A percentile compares a stretch with the other conserved stretches of the same genome.
Conservation (phyloP, 2,329 filamentous ascomycete genomes). For the Alternaria panax region DNA sequence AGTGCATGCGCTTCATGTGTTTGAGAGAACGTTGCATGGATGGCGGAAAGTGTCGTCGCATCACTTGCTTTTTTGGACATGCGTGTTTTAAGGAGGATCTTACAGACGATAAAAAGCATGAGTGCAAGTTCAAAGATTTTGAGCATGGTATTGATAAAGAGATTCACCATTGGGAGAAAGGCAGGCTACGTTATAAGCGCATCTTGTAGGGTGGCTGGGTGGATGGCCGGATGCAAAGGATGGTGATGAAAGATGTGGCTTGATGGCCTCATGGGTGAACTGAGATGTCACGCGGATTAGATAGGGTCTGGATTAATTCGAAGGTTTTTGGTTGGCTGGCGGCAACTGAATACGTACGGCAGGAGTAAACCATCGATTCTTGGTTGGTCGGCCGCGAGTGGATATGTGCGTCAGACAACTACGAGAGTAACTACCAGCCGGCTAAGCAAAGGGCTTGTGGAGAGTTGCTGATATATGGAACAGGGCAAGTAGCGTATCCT, state of each 20-base stretch:
- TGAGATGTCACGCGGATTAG: neutral
- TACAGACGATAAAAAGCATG: no score
- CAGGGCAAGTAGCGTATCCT: neutral
- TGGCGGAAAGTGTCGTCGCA: no score
- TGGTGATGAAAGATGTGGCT: neutral
- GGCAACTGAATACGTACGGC: neutral
- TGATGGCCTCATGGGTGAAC: neutral
- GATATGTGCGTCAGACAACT: neutral
- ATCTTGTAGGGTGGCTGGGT: neutral
- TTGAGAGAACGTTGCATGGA: no score
- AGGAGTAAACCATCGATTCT: neutral
- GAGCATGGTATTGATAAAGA: neutral
- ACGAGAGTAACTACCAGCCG: neutral
- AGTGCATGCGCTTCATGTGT: no score
- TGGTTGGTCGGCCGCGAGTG: neutral
- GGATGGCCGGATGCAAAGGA: neutral
- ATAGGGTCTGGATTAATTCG: neutral
- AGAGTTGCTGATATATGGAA: neutral
- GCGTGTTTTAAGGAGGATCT: no score
- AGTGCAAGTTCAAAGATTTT: no score
- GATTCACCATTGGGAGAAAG: neutral
- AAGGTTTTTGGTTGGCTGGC: neutral
- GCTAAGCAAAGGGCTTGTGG: neutral
- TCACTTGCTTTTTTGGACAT: no score
- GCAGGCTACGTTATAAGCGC: neutral